Evolutionary conservation across 1,284 basidiomycete species (phyloP).

Genomic region (Amylostereum areolatum): DNA sequence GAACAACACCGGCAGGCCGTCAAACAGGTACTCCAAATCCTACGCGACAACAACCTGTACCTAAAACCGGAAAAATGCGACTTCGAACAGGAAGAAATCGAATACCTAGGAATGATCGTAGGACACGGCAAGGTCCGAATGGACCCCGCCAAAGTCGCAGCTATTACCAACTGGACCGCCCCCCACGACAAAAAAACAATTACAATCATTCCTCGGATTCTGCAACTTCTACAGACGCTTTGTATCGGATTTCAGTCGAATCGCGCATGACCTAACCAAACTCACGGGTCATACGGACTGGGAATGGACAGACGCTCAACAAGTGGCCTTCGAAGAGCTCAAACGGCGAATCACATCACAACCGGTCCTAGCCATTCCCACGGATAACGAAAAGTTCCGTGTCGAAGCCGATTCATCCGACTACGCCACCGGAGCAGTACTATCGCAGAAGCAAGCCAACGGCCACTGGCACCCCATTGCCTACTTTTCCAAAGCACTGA

Average conservation of each 20-base stretch:
- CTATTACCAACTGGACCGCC: constrained; percentile 26
- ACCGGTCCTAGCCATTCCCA: background rate
- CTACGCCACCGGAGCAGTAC: constrained; percentile 8
- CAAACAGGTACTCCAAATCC: constrained; percentile 27
- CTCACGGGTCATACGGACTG: constrained; percentile 13
- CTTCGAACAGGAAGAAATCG: constrained; percentile 21
- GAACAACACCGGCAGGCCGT: too few species aligned
- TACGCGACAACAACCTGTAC: constrained; percentile 23
- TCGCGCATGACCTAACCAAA: constrained; percentile 20
- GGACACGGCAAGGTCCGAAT: constrained; percentile 20
- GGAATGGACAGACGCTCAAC: background rate
- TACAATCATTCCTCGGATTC: constrained; percentile 33
- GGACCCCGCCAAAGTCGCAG: constrained; percentile 28
- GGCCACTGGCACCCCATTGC: constrained; percentile 10
- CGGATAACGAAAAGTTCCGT: background rate
- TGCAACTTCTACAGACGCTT: constrained; percentile 35
- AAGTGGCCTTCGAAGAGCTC: background rate
- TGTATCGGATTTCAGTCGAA: constrained; percentile 26
- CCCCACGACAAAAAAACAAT: constrained; percentile 20
- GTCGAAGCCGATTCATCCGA: constrained; percentile 9
- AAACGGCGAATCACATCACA: background rate
- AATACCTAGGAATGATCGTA: constrained; percentile 35
- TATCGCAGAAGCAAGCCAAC: constrained; percentile 8
- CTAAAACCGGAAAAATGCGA: constrained; percentile 32
- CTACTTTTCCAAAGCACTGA: constrained; percentile 5